Base-by-base conservation (phyloP, 495 filamentous ascomycete species). In the Clohesyomyces aquaticus region DNA sequence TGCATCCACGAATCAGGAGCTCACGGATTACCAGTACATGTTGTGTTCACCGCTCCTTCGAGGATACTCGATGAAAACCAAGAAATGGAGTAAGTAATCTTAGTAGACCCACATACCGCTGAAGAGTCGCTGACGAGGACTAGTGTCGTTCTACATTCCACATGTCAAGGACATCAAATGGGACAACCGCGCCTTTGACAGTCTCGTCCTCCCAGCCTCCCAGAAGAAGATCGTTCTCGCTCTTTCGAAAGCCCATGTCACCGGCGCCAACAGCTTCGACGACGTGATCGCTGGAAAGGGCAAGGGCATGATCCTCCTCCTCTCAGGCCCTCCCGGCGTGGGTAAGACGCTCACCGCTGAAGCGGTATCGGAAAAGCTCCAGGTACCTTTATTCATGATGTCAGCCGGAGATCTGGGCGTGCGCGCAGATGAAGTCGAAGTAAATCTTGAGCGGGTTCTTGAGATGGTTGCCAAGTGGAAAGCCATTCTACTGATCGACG, bases 401-500 rank as follows among this genome's bases (percentile, higher is more conserved):
- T 47, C 52, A 6, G 69, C 73, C 12, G 71, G 64, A 14, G 71
- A 75, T 41, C 65, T 75, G 1, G 74, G 74, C 1, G 47, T 65
- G 8, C 57, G 69, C 29, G 67, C 71, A 18, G 23, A 60, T 0
- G 38, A 62, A 12, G 65, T 76, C 8, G 74, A 75, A 47, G 14
- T 32, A 12, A 65, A 63, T 38, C 59, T 76, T 16, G 52, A 67
- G 28, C 60, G 63, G 28, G 70, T 72, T 10, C 66, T 76, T 10
- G 73, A 75, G 48, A 68, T 76, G 63, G 71, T 58, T 32, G 68
- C 68, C 1, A 61, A 68, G 27, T 76, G 73, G 74, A 70, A 73
- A 53, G 76, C 76, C 53, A 72, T 83, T 51, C 67, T 83, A 0
- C 74, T 85, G 0, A 75, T 90, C 1, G 87, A 89, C 54, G 86